Evolutionary conservation across 2,329 filamentous ascomycete genomes (phyloP).

Genomic region (Paecilomyces dactylethromorphus): DNA sequence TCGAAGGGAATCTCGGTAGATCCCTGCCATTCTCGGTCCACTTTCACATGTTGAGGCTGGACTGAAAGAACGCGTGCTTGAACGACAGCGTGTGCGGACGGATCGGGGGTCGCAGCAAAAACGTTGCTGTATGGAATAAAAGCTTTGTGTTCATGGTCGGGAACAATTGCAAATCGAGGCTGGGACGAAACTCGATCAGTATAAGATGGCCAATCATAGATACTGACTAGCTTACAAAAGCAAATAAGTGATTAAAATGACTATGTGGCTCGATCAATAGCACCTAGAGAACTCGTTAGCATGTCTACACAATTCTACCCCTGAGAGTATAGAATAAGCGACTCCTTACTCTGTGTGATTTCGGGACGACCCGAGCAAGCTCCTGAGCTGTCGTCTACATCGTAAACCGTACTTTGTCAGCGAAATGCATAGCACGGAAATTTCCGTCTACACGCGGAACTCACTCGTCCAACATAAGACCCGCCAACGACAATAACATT

Average conservation of each 20-base stretch:
- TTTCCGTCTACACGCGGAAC: conserved; percentile 3
- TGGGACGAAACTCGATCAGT: conserved; percentile 4
- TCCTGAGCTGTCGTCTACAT: conserved; percentile 26
- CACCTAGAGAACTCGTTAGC: conserved; percentile 13
- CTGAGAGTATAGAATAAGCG: conserved; percentile 3
- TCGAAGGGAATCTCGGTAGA: conserved; percentile 24
- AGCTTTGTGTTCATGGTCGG: conserved; percentile 30
- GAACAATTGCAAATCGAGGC: conserved; percentile 27
- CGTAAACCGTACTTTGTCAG: conserved; percentile 3
- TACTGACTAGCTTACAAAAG: conserved; percentile 18
- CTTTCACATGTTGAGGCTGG: conserved; percentile 17
- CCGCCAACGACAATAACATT: conserved; percentile 32
- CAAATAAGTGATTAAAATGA: conserved; percentile 30
- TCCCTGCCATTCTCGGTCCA: conserved; percentile 30
- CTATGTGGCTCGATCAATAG: conserved; percentile 28
- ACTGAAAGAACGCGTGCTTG: conserved; percentile 26
- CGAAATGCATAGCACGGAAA: neutral
- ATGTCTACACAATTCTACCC: conserved; percentile 10
- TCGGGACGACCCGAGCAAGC: conserved; percentile 24
- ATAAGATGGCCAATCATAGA: neutral
- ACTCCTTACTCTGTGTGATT: conserved; percentile 25
- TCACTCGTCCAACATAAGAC: conserved; percentile 29
- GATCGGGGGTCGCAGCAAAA: conserved; percentile 17
- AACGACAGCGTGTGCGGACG: conserved; percentile 20
- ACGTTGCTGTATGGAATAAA: conserved; percentile 28